These are phyloP conservation scores for Cadophora gregata DNA, from an alignment of 2,329 filamentous ascomycete species.

Conservation along the genomic window DNA sequence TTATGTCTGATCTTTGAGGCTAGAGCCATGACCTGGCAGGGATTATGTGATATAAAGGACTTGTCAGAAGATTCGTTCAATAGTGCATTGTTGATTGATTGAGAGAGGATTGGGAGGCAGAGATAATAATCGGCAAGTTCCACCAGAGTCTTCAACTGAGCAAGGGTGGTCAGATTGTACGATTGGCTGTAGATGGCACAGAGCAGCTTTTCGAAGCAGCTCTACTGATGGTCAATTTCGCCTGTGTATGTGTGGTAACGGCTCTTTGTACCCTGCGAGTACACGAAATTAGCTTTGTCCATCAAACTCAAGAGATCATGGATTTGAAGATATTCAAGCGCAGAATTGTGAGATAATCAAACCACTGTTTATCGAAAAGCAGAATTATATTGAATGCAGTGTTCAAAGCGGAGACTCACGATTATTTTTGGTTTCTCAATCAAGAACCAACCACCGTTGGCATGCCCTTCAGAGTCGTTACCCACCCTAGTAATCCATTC, in stretches of 20 bases:
- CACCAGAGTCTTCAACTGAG: neutral
- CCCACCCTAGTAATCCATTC: constrained; percentile 28
- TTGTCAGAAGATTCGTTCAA: neutral
- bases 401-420: too few relatives aligned
- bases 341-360: too few relatives aligned
- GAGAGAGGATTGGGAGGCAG: constrained; percentile 3
- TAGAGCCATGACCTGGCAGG: neutral
- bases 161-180: neutral
- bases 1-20: neutral
- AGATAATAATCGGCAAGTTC: neutral
- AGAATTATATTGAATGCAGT: too few relatives aligned
- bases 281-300: too few relatives aligned
- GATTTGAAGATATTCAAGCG: too few relatives aligned
- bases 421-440: neutral
- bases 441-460: neutral
- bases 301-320: too few relatives aligned
- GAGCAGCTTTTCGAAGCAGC: neutral
- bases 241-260: neutral
- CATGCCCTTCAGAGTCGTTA: constrained; percentile 4
- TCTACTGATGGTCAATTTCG: neutral
- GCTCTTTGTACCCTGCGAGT: neutral
- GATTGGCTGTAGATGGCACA: neutral
- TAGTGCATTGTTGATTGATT: neutral
- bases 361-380: too few relatives aligned
- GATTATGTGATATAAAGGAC: neutral